Conservation (phyloP, 495 filamentous ascomycete species). For the Trichoderma virens region DNA sequence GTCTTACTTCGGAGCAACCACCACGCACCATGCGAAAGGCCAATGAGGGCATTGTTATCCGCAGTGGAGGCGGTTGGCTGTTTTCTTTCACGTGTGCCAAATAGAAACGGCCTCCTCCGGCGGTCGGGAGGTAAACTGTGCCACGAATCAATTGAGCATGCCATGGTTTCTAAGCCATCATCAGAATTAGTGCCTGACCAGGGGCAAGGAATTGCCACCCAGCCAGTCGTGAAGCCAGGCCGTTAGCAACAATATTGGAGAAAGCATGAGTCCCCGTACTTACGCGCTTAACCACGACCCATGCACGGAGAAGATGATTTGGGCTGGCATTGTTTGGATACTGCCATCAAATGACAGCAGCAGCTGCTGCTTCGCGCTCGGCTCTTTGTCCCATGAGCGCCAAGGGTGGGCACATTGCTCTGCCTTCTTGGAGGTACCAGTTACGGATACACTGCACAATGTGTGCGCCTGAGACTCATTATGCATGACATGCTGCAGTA, state of each 20-base stretch:
- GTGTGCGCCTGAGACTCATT: slow-evolving; percentile 1
- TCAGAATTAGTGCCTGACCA: not conserved
- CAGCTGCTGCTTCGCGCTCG: not conserved
- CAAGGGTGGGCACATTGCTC: not conserved
- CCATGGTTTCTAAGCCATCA: not conserved
- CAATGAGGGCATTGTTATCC: not conserved
- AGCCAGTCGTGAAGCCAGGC: not conserved
- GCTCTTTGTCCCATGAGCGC: not conserved
- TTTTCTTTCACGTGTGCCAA: not conserved
- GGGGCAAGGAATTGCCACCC: not conserved
- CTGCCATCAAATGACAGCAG: not conserved
- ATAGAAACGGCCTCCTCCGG: not conserved
- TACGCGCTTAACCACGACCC: not conserved
- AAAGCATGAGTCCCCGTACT: not conserved
- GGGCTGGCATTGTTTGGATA: not conserved
- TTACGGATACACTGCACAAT: slow-evolving; percentile 1
- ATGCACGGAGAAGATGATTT: not conserved
- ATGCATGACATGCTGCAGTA: slow-evolving; percentile 9
- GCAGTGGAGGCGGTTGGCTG: not conserved
- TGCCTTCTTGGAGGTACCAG: not conserved
- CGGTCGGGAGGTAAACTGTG: not conserved
- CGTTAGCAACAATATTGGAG: not conserved
- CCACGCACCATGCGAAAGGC: not conserved
- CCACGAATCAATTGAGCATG: not conserved
- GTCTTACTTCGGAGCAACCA: slow-evolving; percentile 5